Conservation (phyloP, 345 rosid genomes). For the Punica granatum region DNA sequence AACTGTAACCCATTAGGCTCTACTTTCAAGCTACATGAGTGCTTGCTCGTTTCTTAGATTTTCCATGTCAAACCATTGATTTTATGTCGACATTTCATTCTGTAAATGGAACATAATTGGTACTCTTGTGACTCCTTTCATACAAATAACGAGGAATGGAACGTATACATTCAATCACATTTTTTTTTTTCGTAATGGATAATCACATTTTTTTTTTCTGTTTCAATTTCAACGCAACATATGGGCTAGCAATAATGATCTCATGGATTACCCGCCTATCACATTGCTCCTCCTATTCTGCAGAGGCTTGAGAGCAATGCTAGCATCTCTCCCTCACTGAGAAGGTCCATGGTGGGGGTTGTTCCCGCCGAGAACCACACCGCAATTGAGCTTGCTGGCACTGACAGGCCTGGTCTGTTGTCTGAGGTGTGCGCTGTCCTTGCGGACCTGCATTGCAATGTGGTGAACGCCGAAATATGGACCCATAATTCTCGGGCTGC, state of each 20-base stretch:
- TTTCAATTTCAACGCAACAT: background rate
- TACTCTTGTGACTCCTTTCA: background rate
- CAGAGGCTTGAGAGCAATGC: slow-evolving; percentile 80
- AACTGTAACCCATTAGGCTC: background rate
- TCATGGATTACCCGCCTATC: background rate
- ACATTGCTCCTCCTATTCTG: background rate
- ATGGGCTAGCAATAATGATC: background rate
- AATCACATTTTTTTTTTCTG: too few relatives aligned
- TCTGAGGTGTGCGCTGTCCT: slow-evolving; percentile 94
- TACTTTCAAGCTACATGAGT: background rate
- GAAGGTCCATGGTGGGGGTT: slow-evolving; percentile 62
- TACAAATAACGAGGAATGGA: background rate
- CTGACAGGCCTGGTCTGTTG: slow-evolving; percentile 79
- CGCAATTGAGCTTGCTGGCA: slow-evolving; percentile 71
- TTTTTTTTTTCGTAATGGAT: too few relatives aligned
- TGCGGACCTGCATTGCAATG: slow-evolving; percentile 70
- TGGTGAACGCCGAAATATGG: slow-evolving; percentile 88
- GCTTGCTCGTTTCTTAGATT: background rate
- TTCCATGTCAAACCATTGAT: background rate
- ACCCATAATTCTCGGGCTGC: slow-evolving; percentile 94
- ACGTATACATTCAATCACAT: background rate
- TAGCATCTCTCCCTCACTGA: slow-evolving; percentile 42
- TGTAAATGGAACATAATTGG: background rate
- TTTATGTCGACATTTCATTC: background rate
- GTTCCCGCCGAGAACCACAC: slow-evolving; percentile 76